phyloP scores from a whole-genome alignment of 371 early-diverging fungal genomes.

The Mortierella sp. region DNA sequence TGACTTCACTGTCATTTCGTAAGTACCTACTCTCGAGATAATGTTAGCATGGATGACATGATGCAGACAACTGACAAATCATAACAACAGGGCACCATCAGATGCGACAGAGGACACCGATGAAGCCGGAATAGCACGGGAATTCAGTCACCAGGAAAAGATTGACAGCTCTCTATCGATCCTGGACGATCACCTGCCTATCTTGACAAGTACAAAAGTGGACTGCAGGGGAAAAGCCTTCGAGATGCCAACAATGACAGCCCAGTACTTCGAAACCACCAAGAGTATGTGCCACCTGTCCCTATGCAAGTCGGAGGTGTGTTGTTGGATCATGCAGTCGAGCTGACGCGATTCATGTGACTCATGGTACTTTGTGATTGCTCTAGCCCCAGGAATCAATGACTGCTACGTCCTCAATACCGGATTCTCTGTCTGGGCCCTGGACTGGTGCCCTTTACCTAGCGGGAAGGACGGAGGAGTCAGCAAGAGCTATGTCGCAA shows the following conservation, averaged over 20 bases:
- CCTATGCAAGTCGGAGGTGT: too few relatives aligned
- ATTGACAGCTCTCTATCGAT: too few relatives aligned
- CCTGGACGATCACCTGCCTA: slow-evolving; percentile 43
- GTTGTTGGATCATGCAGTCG: too few relatives aligned
- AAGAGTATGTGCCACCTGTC: slow-evolving; percentile 7
- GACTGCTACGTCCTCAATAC: slow-evolving; percentile 37
- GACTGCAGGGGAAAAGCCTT: slow-evolving; percentile 7
- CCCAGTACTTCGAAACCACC: slow-evolving; percentile 14
- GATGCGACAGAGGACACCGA: too few relatives aligned
- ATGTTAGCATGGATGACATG: too few relatives aligned
- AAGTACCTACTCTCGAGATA: too few relatives aligned
- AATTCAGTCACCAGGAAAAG: too few relatives aligned
- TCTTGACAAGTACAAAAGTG: slow-evolving; percentile 13
- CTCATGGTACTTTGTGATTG: neutral
- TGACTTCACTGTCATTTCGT: slow-evolving; percentile 32
- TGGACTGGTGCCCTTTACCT: slow-evolving; percentile 44
- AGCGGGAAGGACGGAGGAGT: neutral
- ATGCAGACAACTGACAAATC: too few relatives aligned
- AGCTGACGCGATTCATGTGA: too few relatives aligned
- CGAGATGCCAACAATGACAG: slow-evolving; percentile 25
- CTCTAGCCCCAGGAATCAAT: slow-evolving; percentile 22
- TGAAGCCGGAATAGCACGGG: too few relatives aligned
- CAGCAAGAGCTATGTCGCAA: slow-evolving; percentile 31
- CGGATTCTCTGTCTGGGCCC: slow-evolving; percentile 39
- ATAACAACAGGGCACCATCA: too few relatives aligned